Evolutionary conservation across 306 rosid species (phyloP).

Genomic region (Chamaecrista fasciculata): DNA sequence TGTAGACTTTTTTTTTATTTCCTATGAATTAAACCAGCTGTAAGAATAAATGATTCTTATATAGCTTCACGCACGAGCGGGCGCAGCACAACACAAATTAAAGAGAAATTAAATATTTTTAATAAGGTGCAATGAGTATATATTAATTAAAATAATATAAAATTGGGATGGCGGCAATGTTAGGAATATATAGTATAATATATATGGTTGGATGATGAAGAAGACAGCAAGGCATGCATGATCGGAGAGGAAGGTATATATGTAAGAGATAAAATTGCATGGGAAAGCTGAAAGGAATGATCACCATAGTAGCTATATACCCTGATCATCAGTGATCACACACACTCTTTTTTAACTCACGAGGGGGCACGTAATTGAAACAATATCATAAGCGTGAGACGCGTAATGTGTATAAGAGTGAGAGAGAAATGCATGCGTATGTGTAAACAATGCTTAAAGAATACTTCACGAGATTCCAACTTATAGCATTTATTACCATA

Average conservation of each 20-base stretch:
- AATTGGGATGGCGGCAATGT: no score
- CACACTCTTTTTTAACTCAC: slow-evolving; percentile 46
- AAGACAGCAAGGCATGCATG: slow-evolving; percentile 22
- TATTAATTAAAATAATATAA: no score
- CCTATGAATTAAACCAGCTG: no score
- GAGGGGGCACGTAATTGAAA: slow-evolving; percentile 71
- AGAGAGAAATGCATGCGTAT: slow-evolving; percentile 23
- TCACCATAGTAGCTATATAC: background rate
- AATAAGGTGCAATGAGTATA: no score
- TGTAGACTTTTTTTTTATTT: no score
- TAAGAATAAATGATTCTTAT: no score
- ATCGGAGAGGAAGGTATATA: background rate
- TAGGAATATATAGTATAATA: no score
- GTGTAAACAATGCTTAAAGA: slow-evolving; percentile 25
- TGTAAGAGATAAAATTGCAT: background rate
- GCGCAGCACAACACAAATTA: no score
- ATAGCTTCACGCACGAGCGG: no score
- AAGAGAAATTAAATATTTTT: no score
- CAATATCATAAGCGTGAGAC: slow-evolving; percentile 83
- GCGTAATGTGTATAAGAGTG: slow-evolving; percentile 55
- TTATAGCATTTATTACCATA: slow-evolving; percentile 59
- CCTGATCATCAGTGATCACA: background rate
- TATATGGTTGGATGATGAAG: slow-evolving; percentile 11
- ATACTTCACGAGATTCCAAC: slow-evolving; percentile 88
- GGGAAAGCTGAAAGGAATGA: background rate